Base-by-base conservation (phyloP, 2,329 filamentous ascomycete species). In the Aureobasidium sp. region DNA sequence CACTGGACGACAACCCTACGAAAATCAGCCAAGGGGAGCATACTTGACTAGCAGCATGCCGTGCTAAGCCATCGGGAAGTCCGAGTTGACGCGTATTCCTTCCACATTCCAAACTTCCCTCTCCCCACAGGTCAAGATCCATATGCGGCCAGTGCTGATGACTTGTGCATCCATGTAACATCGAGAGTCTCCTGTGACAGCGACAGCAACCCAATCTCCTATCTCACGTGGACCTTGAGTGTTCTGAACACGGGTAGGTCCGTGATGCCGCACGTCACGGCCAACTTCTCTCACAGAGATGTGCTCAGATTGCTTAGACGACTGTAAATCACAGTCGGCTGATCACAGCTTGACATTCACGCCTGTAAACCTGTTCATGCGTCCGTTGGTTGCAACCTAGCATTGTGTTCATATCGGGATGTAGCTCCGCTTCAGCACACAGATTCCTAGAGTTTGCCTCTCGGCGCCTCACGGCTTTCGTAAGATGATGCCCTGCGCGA, bases 121-220 rank as follows among this genome's bases (percentile, higher is more conserved):
- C 55, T 44, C 26, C 12, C 29, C 53, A 24, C 27, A 26, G 9
- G 36, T 46, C 32, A 24, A 59, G 43, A 37, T 32, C 55, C 17
- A 44, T 17, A 32, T 27, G 32, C 13, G 55, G 29, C 20, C 55
- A 47, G 55, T 59, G 55, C 55, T 59, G 39, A 59, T 37, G n/a
- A n/a, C 7, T 37, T 20, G 32, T 37, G 41, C 29, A 36, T 13
- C 20, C 13, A 29, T 46, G 55, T 37, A 47, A 47, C 55, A 27
- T 32, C 10, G 37, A 37, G 55, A 29, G n/a, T 47, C 55, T 37
- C n/a, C 47, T 44, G 53, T 57, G 43, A 57, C 53, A 8, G 32
- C 13, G 43, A 47, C 24, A 36, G 41, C 43, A n/a, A 44, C n/a
- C 27, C 37, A 34, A 37, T 56, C 52, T 34, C 24, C 24, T 15